Percentiles rank a stretch among this genome's conserved stretches.
phyloP scores from a whole-genome alignment of 2,329 filamentous ascomycete genomes.

The Alternaria ventricosa region DNA sequence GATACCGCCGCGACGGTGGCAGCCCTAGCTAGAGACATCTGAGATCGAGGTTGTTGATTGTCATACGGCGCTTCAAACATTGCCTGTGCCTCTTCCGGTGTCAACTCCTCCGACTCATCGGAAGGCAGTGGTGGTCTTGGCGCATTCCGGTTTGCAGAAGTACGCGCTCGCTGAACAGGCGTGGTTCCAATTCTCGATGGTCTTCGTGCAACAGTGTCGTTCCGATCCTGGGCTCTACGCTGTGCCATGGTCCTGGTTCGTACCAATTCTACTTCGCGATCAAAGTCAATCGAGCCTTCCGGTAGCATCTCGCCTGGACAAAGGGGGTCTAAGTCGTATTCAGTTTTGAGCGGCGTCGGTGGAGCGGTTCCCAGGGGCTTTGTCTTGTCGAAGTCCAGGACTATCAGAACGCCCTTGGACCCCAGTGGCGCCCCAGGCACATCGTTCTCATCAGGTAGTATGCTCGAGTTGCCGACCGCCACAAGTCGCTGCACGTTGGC shows the following conservation, averaged over 20 bases:
- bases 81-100: constrained; percentile 44
- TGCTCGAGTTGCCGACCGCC: constrained; percentile 47
- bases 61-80: constrained; percentile 50
- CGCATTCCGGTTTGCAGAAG: constrained; percentile 30
- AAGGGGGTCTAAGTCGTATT: constrained; percentile 48
- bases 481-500: constrained; percentile 44
- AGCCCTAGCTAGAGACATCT: constrained; percentile 48
- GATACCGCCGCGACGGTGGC: constrained; percentile 66
- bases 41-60: constrained; percentile 49
- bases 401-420: constrained; percentile 47
- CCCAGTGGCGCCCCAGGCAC: constrained; percentile 36
- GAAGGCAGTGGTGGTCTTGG: constrained; percentile 24
- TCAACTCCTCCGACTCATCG: constrained; percentile 43
- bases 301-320: constrained; percentile 47
- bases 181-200: constrained; percentile 35
- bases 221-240: constrained; percentile 40
- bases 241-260: constrained; percentile 48
- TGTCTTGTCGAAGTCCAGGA: constrained; percentile 48
- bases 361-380: constrained; percentile 27
- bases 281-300: constrained; percentile 50
- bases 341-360: constrained; percentile 37
- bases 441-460: constrained; percentile 28
- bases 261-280: constrained; percentile 50
- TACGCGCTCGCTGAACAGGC: constrained; percentile 39
- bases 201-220: constrained; percentile 24